Percentiles rank a stretch among this genome's conserved stretches.
Evolutionary conservation across 2,329 filamentous ascomycete species (phyloP).

Genomic region (Clarireedia monteithiana): DNA sequence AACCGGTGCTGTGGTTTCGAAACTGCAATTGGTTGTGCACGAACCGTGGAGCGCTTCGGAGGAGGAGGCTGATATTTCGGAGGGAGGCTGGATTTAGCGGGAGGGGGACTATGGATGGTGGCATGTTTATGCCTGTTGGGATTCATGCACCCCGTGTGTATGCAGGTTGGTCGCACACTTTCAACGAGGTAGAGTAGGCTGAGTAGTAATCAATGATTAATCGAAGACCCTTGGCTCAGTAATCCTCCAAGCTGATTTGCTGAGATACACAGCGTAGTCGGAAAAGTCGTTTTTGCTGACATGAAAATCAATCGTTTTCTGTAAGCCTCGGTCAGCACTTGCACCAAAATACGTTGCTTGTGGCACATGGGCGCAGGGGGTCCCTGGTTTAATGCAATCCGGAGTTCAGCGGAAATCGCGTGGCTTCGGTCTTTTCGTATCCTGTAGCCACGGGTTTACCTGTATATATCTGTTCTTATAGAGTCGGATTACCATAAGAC

Average conservation of each 20-base stretch:
- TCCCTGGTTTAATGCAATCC: neutral
- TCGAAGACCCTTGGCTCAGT: neutral
- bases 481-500: neutral
- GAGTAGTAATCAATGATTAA: neutral
- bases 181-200: neutral
- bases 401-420: neutral
- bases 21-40: slow-evolving; percentile 23
- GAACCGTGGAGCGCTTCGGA: slow-evolving; percentile 25
- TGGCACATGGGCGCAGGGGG: neutral
- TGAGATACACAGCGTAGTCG: neutral
- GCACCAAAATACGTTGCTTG: neutral
- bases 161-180: neutral
- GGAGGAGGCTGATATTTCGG: slow-evolving; percentile 26
- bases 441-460: neutral
- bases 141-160: neutral
- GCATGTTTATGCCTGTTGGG: neutral
- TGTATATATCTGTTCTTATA: neutral
- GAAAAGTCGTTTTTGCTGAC: slow-evolving; percentile 14
- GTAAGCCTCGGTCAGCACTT: slow-evolving; percentile 12
- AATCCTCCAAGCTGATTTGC: neutral
- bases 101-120: slow-evolving; percentile 6
- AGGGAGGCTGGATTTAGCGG: slow-evolving; percentile 22
- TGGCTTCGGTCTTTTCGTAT: neutral
- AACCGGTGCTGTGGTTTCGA: slow-evolving; percentile 25
- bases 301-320: slow-evolving; percentile 10